A percentile compares a stretch with the other conserved stretches of the same genome.
Conservation (phyloP, 139 green algal species). For the Volvox reticuliferus region DNA sequence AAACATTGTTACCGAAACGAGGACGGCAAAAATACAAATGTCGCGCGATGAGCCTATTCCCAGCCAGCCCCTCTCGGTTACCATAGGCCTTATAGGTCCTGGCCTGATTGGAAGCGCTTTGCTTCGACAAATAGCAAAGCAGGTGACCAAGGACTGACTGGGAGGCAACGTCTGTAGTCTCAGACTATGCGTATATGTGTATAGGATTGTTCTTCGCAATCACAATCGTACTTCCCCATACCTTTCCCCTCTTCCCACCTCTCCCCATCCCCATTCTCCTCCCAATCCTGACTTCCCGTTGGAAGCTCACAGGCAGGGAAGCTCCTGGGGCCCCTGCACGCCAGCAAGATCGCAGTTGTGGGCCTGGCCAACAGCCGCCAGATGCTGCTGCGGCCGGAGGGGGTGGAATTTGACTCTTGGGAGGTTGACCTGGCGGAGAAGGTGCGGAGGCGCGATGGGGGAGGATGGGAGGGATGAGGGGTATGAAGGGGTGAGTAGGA, state of each 20-base stretch:
- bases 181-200: background rate
- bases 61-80: conserved; percentile 21
- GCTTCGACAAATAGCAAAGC: conserved; percentile 12
- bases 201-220: background rate
- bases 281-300: background rate
- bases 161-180: too few species aligned
- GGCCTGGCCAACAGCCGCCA: conserved; percentile 53
- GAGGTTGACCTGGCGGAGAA: conserved; percentile 6
- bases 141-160: background rate
- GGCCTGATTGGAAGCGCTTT: conserved; percentile 37
- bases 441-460: background rate
- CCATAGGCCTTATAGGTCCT: conserved; percentile 36
- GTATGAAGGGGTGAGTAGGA: background rate
- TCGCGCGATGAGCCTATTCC: background rate
- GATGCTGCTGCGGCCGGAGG: conserved; percentile 45
- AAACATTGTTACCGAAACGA: background rate
- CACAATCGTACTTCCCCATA: background rate
- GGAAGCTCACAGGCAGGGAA: background rate
- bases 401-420: conserved; percentile 1
- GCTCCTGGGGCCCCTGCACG: conserved; percentile 15
- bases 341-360: conserved; percentile 38
- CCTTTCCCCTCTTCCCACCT: background rate
- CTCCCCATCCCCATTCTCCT: background rate
- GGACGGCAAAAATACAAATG: background rate
- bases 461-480: background rate